These are phyloP conservation scores for Saksenaea vasiformis DNA, from an alignment of 371 early-diverging fungal species.

Conservation along the genomic window DNA sequence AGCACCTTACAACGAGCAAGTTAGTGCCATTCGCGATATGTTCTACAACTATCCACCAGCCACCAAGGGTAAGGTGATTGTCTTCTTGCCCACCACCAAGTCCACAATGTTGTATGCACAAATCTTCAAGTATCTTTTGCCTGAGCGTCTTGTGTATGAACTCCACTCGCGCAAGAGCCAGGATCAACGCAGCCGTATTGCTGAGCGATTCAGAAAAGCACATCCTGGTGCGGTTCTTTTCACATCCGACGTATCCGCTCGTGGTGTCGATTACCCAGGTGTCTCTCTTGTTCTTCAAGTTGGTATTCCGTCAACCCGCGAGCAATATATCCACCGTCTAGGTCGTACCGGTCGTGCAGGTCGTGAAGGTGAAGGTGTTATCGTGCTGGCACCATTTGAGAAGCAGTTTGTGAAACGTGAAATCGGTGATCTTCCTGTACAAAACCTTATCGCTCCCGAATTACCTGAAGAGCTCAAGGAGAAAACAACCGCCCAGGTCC, in stretches of 20 bases:
- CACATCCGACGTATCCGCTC: conserved; percentile 99
- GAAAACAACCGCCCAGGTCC: conserved; percentile 20
- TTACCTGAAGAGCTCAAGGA: conserved; percentile 34
- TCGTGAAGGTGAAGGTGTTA: conserved; percentile 84
- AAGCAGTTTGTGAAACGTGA: conserved; percentile 61
- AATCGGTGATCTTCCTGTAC: conserved; percentile 53
- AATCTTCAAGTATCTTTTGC: conserved; percentile 54
- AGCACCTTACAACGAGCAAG: conserved; percentile 64
- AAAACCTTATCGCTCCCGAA: conserved; percentile 44
- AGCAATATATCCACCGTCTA: conserved; percentile 97
- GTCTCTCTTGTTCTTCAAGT: conserved; percentile 94
- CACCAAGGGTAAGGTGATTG: conserved; percentile 78
- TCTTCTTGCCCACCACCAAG: conserved; percentile 88
- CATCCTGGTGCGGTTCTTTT: conserved; percentile 74
- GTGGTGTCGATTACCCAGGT: conserved; percentile 99
- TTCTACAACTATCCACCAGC: conserved; percentile 59
- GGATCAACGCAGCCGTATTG: conserved; percentile 67
- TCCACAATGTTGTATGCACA: conserved; percentile 76
- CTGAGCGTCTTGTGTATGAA: conserved; percentile 51
- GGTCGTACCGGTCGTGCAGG: conserved; percentile 99
- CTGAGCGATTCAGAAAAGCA: conserved; percentile 76
- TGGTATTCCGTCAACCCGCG: conserved; percentile 88
- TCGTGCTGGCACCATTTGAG: conserved; percentile 88
- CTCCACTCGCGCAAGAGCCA: conserved; percentile 88
- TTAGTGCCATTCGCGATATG: conserved; percentile 62